Evolutionary conservation across 208 protist species (phyloP), one percentile per base, ranked within the genome.

Genomic region (Leishmania lainsoni): DNA sequence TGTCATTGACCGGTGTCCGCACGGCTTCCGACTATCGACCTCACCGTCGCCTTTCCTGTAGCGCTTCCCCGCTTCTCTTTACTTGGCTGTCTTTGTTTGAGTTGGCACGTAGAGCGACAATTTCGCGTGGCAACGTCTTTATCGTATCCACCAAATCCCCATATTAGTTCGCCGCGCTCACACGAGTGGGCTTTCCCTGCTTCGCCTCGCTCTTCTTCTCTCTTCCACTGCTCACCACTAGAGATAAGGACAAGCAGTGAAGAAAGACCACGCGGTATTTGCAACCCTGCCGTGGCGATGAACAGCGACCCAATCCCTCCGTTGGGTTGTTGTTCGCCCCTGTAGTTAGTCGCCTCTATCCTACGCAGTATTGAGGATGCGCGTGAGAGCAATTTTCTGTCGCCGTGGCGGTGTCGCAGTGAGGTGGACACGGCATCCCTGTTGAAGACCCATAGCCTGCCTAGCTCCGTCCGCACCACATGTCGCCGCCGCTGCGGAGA

Each of bases 391-490:
- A 45, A 22, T 48, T 52, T 16, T 0, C 22, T 29, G 61, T 87
- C 71, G 49, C 65, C 72, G 48, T 83, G 70, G 54, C 58, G 42
- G 29, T 16, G 54, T 63, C 16, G 58, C n/a, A 10, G 35, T 39
- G 51, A 10, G 16, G 74, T 17, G 20, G 74, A 77, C 10, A 10
- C 10, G 22, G 35, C 39, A 49, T 59, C 74, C 12, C 63, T 80
- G 49, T 69, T 79, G 29, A 70, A 85, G 72, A 80, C 51, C n/a
- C 81, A 84, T 39, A 90, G 88, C 74, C 12, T 87, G 26, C 78
- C 75, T 63, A 91, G 87, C 81, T 81, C 83, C 52, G 58, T 72
- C 45, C 82, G 83, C 45, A 88, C 88, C 42, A 56, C 81, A 1
- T 86, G 87, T 26, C 81, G 81, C 35, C 83, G 83, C 85, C 5